Base-by-base conservation (phyloP, 371 early-diverging fungal species). In the Fennellomyces sp. region DNA sequence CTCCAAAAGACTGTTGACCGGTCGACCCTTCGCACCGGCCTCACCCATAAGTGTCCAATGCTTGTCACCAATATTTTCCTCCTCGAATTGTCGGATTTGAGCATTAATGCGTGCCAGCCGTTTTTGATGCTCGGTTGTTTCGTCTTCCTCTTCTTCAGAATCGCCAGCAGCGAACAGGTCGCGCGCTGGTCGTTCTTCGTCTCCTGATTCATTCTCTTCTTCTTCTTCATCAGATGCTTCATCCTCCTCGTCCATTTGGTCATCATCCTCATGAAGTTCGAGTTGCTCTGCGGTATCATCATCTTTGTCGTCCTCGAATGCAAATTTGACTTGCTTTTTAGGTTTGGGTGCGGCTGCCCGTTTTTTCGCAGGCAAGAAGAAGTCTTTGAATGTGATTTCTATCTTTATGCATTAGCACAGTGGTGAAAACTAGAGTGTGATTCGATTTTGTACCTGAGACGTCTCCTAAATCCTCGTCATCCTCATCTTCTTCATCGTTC, bases 11-110 rank as follows among this genome's bases (percentile, higher is more conserved):
- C 95, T 94, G 82, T 98, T 93, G 45, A 91, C 61, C 2, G 98
- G 98, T 41, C 98, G 86, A n/a, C 73, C 76, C 26, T 82, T 86
- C 10, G 91, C 84, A 28, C 70, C 66, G 5, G 88, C 87, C 75
- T 98, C 98, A 63, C 98, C 98, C 26, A 73, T 80, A 65, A 95
- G 68, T 25, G 92, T 86, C 98, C 98, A 98, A 49, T 93, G 86
- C 69, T 91, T 93, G 15, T 78, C 84, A 19, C 82, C 84, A 25
- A 97, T 79, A 26, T 91, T 91, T 72, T 97, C 96, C 39, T 87
- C 76, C 66, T 98, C 98, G 30, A 95, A 82, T 60, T 83, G 78
- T 26, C 85, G 82, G 58, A 97, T 97, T 64, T 89, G 81, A 27
- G 76, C 72, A 31, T 80, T 72, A 5, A 94, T 65, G 55, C 30